Evolutionary conservation across 257 asterid genomes (phyloP), one percentile per base, ranked within the genome.

Genomic region (Ilex asprella): DNA sequence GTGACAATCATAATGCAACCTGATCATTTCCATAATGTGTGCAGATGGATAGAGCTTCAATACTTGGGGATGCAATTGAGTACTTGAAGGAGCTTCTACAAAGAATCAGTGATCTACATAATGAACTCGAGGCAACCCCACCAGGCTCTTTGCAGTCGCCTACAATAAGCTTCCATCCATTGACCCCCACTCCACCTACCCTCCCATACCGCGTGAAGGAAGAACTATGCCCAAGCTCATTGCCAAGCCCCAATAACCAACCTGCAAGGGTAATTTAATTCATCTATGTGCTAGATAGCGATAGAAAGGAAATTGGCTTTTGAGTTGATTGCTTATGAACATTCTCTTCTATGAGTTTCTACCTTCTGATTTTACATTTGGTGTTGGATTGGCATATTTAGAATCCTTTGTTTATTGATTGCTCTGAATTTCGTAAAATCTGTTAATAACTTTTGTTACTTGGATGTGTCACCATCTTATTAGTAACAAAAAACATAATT

Each of bases 11-110:
- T 35, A 46, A 46, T 46, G 52, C 52, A 11, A 11, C n/a, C n/a
- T 46, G 3, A 46, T 46, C n/a, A 14, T 10, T 62, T 64, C 21
- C 56, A 46, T 52, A 16, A 30, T 43, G 39, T 47, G 16, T 46
- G 57, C 53, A 69, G 74, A 69, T 69, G 74, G 69, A 69, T 54
- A 63, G 74, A 62, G 74, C 74, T 44, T 69, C 74, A 62, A 69
- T 69, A 49, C 74, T 69, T 69, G 74, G 62, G 7, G 74, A 69
- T 57, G 69, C 74, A 29, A 58, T 63, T 69, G 74, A 62, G 14
- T 69, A 69, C 58, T 58, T 69, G 49, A 69, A 60, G 50, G 74
- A 63, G 47, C 74, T 69, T 63, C 31, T 69, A 39, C 59, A 69
- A 61, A 57, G 63, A 46, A 69, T 69, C 69, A 69, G 63, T 59